Evolutionary conservation across 306 rosid genomes (phyloP).

Genomic region (Oxytropis ochrocephala): DNA sequence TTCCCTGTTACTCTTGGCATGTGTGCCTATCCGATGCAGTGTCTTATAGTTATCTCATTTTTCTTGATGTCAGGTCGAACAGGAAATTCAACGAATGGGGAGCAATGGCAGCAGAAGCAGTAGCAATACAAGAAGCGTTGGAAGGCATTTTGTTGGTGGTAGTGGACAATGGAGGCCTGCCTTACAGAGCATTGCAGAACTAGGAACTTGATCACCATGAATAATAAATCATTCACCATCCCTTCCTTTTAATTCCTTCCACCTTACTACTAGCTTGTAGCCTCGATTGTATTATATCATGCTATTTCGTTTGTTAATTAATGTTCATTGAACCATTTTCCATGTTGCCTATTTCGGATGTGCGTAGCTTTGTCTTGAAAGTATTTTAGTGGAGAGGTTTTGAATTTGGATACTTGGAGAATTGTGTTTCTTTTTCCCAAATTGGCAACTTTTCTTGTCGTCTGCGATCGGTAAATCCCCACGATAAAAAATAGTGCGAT

Average conservation of each 20-base stretch:
- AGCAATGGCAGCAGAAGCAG: slow-evolving; percentile 32
- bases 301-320: background rate
- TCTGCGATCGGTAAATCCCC: background rate
- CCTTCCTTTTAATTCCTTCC: background rate
- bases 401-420: background rate
- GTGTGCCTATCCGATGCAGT: slow-evolving; percentile 9
- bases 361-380: background rate
- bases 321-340: background rate
- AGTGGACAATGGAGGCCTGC: slow-evolving; percentile 92
- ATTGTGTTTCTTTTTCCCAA: background rate
- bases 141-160: slow-evolving; percentile 47
- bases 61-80: slow-evolving; percentile 34
- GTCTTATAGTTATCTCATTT: background rate
- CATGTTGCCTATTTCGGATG: background rate
- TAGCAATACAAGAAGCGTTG: slow-evolving; percentile 32
- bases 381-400: background rate
- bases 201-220: slow-evolving; percentile 51
- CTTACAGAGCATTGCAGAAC: slow-evolving; percentile 86
- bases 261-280: slow-evolving; percentile 1
- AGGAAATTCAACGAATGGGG: slow-evolving; percentile 33
- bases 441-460: background rate
- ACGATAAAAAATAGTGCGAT: background rate
- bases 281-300: background rate
- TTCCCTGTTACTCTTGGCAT: background rate
- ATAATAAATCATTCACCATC: slow-evolving; percentile 18